Conservation (phyloP, 1,284 basidiomycete genomes). For the Peniophora sp. region DNA sequence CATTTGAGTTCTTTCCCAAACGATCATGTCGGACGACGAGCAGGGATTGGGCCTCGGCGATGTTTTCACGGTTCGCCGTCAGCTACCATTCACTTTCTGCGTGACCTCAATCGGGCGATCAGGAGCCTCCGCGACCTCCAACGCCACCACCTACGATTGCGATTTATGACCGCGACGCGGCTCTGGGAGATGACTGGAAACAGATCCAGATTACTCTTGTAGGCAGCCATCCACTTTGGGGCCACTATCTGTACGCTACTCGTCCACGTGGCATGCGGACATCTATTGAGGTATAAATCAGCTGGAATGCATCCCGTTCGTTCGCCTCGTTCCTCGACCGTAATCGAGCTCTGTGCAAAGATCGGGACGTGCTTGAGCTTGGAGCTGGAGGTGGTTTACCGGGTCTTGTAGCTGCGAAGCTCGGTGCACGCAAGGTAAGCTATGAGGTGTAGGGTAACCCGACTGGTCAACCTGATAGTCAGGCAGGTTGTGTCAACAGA, state of each 20-base stretch:
- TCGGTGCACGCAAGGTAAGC: conserved; percentile 54
- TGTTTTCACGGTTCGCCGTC: not conserved
- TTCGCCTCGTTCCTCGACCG: conserved; percentile 71
- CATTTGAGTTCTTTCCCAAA: no score
- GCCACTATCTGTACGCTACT: conserved; percentile 69
- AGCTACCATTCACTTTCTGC: not conserved
- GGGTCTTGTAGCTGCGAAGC: conserved; percentile 63
- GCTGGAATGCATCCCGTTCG: conserved; percentile 81
- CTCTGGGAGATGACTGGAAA: conserved; percentile 1
- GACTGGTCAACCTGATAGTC: not conserved
- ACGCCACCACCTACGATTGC: conserved; percentile 49
- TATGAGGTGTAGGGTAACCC: not conserved
- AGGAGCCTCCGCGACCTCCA: conserved; percentile 47
- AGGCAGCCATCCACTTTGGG: conserved; percentile 88
- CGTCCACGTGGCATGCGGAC: not conserved
- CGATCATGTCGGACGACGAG: not conserved
- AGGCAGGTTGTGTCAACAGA: conserved; percentile 81
- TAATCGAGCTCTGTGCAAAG: conserved; percentile 35
- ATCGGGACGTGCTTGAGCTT: conserved; percentile 69
- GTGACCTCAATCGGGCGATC: not conserved
- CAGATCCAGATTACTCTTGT: conserved; percentile 67
- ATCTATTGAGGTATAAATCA: conserved; percentile 19
- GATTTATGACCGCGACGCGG: conserved; percentile 33
- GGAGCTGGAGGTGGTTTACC: conserved; percentile 92
- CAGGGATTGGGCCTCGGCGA: not conserved